Evolutionary conservation across 768 basidiomycete genomes (phyloP), one percentile per base, ranked within the genome.

Genomic region (Lentinula aciculospora): DNA sequence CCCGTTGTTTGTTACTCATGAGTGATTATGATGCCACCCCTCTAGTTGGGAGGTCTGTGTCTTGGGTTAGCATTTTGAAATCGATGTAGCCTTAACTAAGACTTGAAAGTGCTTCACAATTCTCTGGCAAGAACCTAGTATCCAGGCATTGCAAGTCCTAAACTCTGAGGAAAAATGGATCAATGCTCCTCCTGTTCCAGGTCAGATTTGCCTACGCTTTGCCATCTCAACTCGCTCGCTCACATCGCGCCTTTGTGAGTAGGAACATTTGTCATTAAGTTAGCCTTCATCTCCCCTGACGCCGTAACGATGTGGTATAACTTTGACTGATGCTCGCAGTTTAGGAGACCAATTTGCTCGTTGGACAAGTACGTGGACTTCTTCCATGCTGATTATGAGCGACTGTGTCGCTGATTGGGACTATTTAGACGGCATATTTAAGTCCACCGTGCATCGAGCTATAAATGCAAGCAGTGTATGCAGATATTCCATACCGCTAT

Each of bases 191-290:
- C 82, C 89, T 0, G 87, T 89, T 46, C 78, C 82, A 0, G 91
- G 80, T 31, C 27, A 19, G 40, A 46, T 25, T 28, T 28, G 19
- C 17, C 28, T 17, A 29, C 7, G 19, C 15, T 15, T 46, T 5
- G 9, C 19, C 15, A 34, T 13, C 29, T 44, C 21, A 29, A 28
- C 5, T 23, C 7, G 36, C 7, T 4, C 17, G 40, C 29, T 36
- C 17, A 29, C 29, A 34, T 50, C 12, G n/a, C n/a, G n/a, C n/a
- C 10, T 48, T 44, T 53, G 17, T 57, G 25, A 6, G 5, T 25
- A 61, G 61, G 79, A n/a, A 92, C 93, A 0, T 76, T 96, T 40
- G 90, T 97, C 28, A 81, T 95, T 68, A 97, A 97, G 90, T 91
- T 58, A 59, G 81, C 58, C 31, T 25, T 37, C n/a, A n/a, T n/a